Evolutionary conservation across 352 stramenopile species (phyloP).

Genomic region (Phytophthora pinifolia): DNA sequence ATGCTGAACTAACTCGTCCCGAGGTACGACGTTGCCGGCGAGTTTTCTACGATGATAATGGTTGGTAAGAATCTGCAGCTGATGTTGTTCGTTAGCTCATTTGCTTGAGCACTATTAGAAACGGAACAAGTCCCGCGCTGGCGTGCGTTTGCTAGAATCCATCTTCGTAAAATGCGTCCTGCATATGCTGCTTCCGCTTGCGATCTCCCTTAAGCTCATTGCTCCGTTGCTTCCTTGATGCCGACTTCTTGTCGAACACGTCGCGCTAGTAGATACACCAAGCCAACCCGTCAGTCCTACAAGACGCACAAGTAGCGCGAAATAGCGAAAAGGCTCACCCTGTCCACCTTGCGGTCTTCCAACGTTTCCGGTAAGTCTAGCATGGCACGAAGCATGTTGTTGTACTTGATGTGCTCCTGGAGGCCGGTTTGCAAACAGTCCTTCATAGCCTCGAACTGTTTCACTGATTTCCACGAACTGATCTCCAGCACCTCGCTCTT

Average conservation of each 20-base stretch:
- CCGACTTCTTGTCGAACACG: constrained; percentile 83
- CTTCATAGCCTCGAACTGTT: constrained; percentile 86
- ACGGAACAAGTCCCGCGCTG: no score
- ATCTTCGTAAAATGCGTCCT: constrained; percentile 74
- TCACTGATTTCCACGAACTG: constrained; percentile 74
- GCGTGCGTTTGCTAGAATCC: constrained; percentile 16
- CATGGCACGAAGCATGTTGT: constrained; percentile 77
- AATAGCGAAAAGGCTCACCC: constrained; percentile 40
- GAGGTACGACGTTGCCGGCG: no score
- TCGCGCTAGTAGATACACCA: constrained; percentile 43
- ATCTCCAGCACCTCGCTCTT: constrained; percentile 79
- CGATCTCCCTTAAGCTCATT: constrained; percentile 82
- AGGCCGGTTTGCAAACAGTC: constrained; percentile 67
- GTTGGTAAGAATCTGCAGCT: no score
- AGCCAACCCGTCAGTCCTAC: constrained; percentile 4
- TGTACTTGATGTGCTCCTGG: constrained; percentile 89
- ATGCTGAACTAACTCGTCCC: no score
- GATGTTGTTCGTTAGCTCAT: no score
- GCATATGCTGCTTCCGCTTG: constrained; percentile 75
- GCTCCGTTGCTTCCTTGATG: constrained; percentile 71
- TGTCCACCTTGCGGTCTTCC: constrained; percentile 70
- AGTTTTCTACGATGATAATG: no score
- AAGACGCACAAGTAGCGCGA: constrained; percentile 1
- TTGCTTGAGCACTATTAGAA: constrained; percentile 7
- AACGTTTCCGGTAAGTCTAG: constrained; percentile 77